Evolutionary conservation across 1,284 basidiomycete species (phyloP).

Genomic region (Microbotryomycetes sp.): DNA sequence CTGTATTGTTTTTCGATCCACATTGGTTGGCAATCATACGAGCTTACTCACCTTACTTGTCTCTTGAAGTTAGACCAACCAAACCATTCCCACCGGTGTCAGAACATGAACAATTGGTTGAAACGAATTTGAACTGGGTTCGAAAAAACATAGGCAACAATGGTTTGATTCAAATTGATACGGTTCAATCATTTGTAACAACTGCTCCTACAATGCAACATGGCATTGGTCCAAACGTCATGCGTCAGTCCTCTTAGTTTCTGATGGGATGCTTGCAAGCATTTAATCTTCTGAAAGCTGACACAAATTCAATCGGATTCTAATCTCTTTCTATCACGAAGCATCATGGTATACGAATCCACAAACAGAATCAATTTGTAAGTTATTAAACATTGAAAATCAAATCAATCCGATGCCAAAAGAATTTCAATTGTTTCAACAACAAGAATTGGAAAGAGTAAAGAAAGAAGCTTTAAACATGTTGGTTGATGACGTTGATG

Average conservation of each 20-base stretch:
- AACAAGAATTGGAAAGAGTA: conserved; percentile 3
- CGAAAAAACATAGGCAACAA: conserved; percentile 49
- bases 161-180: conserved; percentile 47
- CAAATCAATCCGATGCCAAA: conserved; percentile 56
- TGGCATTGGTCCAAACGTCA: too few species aligned
- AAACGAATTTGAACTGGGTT: conserved; percentile 62
- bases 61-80: conserved; percentile 47
- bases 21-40: conserved; percentile 91
- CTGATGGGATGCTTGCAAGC: too few species aligned
- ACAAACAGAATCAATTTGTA: conserved; percentile 81
- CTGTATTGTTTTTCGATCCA: conserved; percentile 56
- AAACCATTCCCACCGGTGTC: conserved; percentile 55
- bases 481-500: conserved; percentile 11
- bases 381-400: conserved; percentile 71
- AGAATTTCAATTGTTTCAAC: conserved; percentile 14
- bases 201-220: conserved; percentile 60
- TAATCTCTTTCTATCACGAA: conserved; percentile 42
- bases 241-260: conserved; percentile 31
- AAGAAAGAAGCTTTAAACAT: conserved; percentile 1
- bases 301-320: neutral
- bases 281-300: too few species aligned
- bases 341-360: conserved; percentile 78
- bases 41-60: conserved; percentile 74
- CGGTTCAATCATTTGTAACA: conserved; percentile 63
- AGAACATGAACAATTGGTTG: conserved; percentile 53